Conservation (phyloP, 129 eudicot genomes). For the Erigeron canadensis region DNA sequence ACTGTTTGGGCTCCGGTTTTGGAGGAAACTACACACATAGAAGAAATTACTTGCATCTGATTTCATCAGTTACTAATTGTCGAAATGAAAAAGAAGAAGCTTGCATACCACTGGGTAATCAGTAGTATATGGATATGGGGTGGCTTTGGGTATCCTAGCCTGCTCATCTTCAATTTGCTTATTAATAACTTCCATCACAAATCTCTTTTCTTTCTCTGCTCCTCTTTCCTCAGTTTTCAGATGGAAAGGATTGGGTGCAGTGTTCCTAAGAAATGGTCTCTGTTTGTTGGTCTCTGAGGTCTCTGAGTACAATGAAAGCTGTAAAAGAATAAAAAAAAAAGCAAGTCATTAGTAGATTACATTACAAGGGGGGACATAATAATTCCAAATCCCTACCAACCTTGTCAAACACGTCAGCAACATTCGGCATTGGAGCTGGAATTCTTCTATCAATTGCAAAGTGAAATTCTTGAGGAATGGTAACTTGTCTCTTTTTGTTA, state of each 20-base stretch:
- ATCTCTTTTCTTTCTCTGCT: conserved; percentile 66
- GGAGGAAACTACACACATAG: conserved; percentile 51
- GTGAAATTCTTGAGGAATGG: conserved; percentile 85
- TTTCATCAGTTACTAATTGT: background rate
- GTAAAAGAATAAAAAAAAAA: conserved; percentile 29
- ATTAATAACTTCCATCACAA: conserved; percentile 60
- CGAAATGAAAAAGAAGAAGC: background rate
- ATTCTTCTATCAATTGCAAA: conserved; percentile 86
- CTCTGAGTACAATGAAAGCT: conserved; percentile 79
- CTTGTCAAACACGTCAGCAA: conserved; percentile 83
- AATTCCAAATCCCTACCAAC: conserved; percentile 21
- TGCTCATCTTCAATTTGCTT: conserved; percentile 83
- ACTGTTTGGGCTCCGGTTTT: conserved; percentile 85
- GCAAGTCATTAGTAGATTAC: background rate
- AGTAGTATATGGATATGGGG: conserved; percentile 88
- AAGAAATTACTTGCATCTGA: too few relatives aligned
- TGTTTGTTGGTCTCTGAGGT: conserved; percentile 54
- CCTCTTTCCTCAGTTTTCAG: conserved; percentile 94
- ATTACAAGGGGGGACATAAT: background rate
- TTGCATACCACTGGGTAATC: conserved; percentile 86
- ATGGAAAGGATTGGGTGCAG: conserved; percentile 86
- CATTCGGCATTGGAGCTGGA: conserved; percentile 53
- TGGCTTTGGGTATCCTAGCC: conserved; percentile 87
- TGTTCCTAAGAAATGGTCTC: conserved; percentile 61
- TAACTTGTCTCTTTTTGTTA: conserved; percentile 71